These are phyloP conservation scores for Auricularia heimuer DNA, from an alignment of 768 basidiomycete species.

Conservation along the genomic window DNA sequence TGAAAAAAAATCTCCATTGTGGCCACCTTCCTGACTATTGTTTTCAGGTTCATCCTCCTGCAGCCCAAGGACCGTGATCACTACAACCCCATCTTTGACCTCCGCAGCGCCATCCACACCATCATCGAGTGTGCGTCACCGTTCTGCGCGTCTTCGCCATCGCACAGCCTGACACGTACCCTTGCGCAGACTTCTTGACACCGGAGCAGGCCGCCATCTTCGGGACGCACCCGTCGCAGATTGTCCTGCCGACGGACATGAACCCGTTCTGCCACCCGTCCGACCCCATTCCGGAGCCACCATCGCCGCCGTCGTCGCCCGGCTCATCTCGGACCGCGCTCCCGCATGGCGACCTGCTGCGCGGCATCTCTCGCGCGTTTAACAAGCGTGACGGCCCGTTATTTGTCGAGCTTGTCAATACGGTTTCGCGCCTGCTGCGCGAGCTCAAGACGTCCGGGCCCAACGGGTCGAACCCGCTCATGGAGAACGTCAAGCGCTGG, in stretches of 20 bases:
- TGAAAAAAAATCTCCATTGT: too few species aligned
- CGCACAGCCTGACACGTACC: background rate
- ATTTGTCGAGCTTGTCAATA: conserved; percentile 51
- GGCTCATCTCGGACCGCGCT: conserved; percentile 9
- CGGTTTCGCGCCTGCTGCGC: conserved; percentile 53
- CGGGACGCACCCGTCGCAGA: conserved; percentile 45
- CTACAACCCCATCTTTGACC: conserved; percentile 75
- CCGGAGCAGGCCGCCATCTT: conserved; percentile 55
- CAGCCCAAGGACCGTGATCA: conserved; percentile 79
- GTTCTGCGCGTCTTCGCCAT: too few species aligned
- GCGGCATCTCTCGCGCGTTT: conserved; percentile 59
- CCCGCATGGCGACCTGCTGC: conserved; percentile 34
- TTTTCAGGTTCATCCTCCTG: conserved; percentile 58
- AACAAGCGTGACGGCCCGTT: conserved; percentile 60
- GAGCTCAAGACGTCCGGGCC: conserved; percentile 55
- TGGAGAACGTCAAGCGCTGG: conserved; percentile 29
- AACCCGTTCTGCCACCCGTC: conserved; percentile 24
- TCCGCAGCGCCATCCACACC: conserved; percentile 60
- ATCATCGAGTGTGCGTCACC: conserved; percentile 51
- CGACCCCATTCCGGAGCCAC: conserved; percentile 24
- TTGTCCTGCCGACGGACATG: conserved; percentile 13
- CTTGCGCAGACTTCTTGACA: conserved; percentile 50
- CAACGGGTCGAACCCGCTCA: conserved; percentile 43
- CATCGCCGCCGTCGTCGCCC: conserved; percentile 26
- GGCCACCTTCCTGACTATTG: too few species aligned